phyloP scores from a whole-genome alignment of 2,329 filamentous ascomycete species.

The Apiospora kogelbergensis region DNA sequence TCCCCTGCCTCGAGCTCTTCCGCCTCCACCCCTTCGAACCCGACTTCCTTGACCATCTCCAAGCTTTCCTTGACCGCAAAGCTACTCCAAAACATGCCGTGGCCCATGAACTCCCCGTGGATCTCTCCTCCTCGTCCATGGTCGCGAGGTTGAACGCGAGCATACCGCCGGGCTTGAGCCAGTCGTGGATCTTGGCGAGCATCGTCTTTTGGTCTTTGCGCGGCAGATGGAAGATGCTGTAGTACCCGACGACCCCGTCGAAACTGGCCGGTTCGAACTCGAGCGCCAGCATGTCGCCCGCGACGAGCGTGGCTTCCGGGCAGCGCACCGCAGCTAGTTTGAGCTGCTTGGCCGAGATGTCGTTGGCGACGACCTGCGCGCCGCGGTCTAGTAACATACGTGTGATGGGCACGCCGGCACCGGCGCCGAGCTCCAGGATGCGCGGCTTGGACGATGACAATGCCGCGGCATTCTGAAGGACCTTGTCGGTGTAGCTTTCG shows the following conservation, averaged over 20 bases:
- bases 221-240: constrained; percentile 56
- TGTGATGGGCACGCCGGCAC: constrained; percentile 38
- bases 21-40: constrained; percentile 32
- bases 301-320: constrained; percentile 22
- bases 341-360: constrained; percentile 41
- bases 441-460: neutral
- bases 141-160: constrained; percentile 43
- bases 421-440: constrained; percentile 44
- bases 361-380: constrained; percentile 37
- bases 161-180: constrained; percentile 51
- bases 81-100: constrained; percentile 46
- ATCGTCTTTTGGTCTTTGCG: constrained; percentile 48
- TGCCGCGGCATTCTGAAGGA: neutral
- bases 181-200: constrained; percentile 41
- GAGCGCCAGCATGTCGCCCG: constrained; percentile 41
- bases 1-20: constrained; percentile 31
- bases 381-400: constrained; percentile 30
- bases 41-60: constrained; percentile 28
- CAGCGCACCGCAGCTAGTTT: constrained; percentile 27
- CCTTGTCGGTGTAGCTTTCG: constrained; percentile 1
- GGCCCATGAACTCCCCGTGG: constrained; percentile 30
- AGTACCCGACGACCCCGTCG: constrained; percentile 52
- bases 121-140: constrained; percentile 34
- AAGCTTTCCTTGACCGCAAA: constrained; percentile 36
- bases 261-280: constrained; percentile 34